phyloP scores from a whole-genome alignment of 2,329 filamentous ascomycete genomes.

The Xylariaceae sp. region DNA sequence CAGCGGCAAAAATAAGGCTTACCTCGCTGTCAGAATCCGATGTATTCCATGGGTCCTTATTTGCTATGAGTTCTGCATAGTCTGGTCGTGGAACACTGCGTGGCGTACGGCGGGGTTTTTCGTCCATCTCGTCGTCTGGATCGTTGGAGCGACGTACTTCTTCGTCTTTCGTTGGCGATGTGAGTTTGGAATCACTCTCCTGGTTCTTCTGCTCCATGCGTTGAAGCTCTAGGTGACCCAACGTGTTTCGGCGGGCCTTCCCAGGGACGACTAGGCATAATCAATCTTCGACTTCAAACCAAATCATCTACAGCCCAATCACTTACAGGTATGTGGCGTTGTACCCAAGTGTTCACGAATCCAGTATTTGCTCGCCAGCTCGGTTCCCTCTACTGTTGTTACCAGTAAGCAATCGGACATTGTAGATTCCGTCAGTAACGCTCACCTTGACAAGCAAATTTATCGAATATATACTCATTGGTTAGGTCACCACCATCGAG shows the following conservation, averaged over 20 bases:
- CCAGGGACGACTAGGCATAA: slow-evolving; percentile 16
- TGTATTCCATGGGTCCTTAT: slow-evolving; percentile 20
- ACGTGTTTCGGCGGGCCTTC: slow-evolving; percentile 5
- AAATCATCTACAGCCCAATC: background rate
- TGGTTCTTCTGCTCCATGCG: slow-evolving; percentile 8
- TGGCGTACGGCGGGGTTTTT: slow-evolving; percentile 18
- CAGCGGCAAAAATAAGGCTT: background rate
- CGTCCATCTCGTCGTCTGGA: slow-evolving; percentile 10
- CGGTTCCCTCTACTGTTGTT: slow-evolving; percentile 19
- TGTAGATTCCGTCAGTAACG: background rate
- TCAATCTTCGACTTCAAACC: slow-evolving; percentile 3
- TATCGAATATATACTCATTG: slow-evolving; percentile 28
- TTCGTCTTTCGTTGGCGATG: slow-evolving; percentile 8
- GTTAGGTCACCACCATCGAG: slow-evolving; percentile 15
- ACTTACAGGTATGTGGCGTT: slow-evolving; percentile 24
- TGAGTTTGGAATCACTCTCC: slow-evolving; percentile 17
- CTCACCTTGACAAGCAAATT: slow-evolving; percentile 23
- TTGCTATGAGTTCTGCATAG: slow-evolving; percentile 24
- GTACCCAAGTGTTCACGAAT: slow-evolving; percentile 23
- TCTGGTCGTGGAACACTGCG: slow-evolving; percentile 21
- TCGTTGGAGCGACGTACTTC: slow-evolving; percentile 5
- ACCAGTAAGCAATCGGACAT: background rate
- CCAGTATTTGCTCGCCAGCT: slow-evolving; percentile 26
- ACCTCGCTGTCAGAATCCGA: slow-evolving; percentile 20
- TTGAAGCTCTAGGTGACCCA: slow-evolving; percentile 5